These are phyloP conservation scores for Aspergillus sp. DNA, from an alignment of 2,329 filamentous ascomycete genomes.

Conservation along the genomic window DNA sequence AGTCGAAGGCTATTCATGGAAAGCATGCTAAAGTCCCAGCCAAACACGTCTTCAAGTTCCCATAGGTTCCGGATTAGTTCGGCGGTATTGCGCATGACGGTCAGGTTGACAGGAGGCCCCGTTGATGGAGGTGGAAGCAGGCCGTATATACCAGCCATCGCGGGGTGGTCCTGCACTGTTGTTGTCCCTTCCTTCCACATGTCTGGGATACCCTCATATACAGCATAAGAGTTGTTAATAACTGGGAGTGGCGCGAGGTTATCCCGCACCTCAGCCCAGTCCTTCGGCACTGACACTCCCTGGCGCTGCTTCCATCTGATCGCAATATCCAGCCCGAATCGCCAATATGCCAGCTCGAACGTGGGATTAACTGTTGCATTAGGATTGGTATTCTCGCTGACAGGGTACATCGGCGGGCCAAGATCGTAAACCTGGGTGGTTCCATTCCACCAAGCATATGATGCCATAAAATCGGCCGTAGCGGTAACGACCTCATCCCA, in stretches of 20 bases:
- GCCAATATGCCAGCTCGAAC: constrained; percentile 62
- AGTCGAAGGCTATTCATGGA: constrained; percentile 48
- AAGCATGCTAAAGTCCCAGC: constrained; percentile 50
- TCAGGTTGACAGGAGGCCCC: constrained; percentile 34
- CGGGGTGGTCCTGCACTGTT: constrained; percentile 45
- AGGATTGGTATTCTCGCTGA: constrained; percentile 59
- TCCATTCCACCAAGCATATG: constrained; percentile 56
- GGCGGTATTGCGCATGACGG: constrained; percentile 38
- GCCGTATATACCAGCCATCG: constrained; percentile 47
- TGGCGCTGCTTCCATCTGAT: constrained; percentile 54
- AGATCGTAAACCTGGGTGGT: constrained; percentile 55
- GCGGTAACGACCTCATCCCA: constrained; percentile 56
- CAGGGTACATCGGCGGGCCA: constrained; percentile 53
- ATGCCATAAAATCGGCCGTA: constrained; percentile 61
- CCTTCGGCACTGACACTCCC: constrained; percentile 41
- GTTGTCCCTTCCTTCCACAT: constrained; percentile 36
- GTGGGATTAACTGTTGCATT: constrained; percentile 59
- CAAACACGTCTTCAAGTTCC: constrained; percentile 44
- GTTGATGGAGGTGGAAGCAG: constrained; percentile 41
- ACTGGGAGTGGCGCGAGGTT: constrained; percentile 56
- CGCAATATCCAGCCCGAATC: constrained; percentile 59
- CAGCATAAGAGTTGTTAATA: constrained; percentile 51
- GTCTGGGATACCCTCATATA: constrained; percentile 54
- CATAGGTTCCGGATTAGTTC: constrained; percentile 43
- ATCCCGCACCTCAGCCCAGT: constrained; percentile 52